These are phyloP conservation scores for Penicillium sp. DNA, from an alignment of 2,329 filamentous ascomycete species.

Conservation along the genomic window DNA sequence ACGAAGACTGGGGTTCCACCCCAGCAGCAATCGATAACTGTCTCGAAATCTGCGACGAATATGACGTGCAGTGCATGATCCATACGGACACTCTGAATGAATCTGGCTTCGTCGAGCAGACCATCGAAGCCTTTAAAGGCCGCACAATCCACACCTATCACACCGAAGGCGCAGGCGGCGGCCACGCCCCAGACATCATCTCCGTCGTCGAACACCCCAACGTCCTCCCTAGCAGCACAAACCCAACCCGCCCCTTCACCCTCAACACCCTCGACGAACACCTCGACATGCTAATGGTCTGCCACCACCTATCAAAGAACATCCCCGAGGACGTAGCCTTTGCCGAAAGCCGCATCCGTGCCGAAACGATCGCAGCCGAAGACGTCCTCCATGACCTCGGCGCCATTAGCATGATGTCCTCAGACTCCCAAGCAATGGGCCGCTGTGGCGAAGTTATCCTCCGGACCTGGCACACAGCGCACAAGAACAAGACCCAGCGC, in stretches of 20 bases:
- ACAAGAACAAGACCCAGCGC: conserved; percentile 91
- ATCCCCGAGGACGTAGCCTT: conserved; percentile 96
- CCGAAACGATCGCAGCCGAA: conserved; percentile 94
- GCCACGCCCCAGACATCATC: conserved; percentile 95
- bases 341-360: conserved; percentile 88
- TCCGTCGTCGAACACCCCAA: conserved; percentile 84
- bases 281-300: conserved; percentile 98
- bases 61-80: conserved; percentile 89
- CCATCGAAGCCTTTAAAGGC: conserved; percentile 77
- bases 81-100: conserved; percentile 97
- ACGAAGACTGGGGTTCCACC: conserved; percentile 94
- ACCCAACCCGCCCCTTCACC: conserved; percentile 88
- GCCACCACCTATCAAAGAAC: conserved; percentile 87
- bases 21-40: conserved; percentile 89
- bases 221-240: conserved; percentile 86
- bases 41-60: conserved; percentile 79
- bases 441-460: conserved; percentile 91
- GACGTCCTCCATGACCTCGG: conserved; percentile 93
- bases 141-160: conserved; percentile 96
- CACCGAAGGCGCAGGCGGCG: conserved; percentile 91
- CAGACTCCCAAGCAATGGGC: conserved; percentile 94
- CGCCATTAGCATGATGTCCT: conserved; percentile 96
- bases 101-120: conserved; percentile 93
- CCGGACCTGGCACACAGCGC: conserved; percentile 93
- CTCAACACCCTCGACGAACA: conserved; percentile 93